Evolutionary conservation across 2,329 filamentous ascomycete species (phyloP), one percentile per base, ranked within the genome.

Genomic region (Nigrospora osmanthi): DNA sequence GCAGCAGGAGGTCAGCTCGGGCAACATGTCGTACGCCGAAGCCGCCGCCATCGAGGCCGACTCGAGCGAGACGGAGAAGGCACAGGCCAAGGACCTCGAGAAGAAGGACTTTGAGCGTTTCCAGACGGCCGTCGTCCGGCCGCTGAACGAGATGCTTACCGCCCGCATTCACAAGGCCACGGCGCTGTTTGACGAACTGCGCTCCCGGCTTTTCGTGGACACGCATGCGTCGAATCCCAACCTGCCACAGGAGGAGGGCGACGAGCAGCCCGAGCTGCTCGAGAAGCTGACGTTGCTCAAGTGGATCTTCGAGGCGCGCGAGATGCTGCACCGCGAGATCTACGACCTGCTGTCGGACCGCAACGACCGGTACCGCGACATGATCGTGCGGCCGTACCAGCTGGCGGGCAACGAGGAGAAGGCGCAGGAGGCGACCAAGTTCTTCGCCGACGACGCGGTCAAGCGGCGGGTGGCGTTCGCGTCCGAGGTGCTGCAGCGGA

Each of bases 261-360:
- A 97, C 54, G 91, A 96, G 62, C 83, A 90, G 60, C 93, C 93
- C 0, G 93, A 98, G 64, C 75, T 97, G 0, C 72, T 97, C 3
- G 93, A 98, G 64, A 95, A 95, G 65, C 74, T 98, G 12, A 97
- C 91, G 0, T 78, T 96, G 40, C 74, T 97, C 13, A 98, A 97
- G 59, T 97, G 93, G 90, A 81, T 97, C 10, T 97, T 96, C 55
- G 93, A 98, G 62, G 85, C 87, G 1, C 83, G 90, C n/a, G 93
- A 98, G 65, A 76, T 79, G 39, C 73, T 97, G 10, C 85, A 97
- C 66, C 83, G 87, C 37, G 86, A 89, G 55, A 78, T 91, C 43
- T 95, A 89, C 58, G 87, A 94, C 54, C 70, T 97, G 11, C 78
- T 95, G 32, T 83, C 82, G 16, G 87, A 90, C 60, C 85, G 90